Base-by-base conservation (phyloP, 495 filamentous ascomycete species). In the Recurvomyces mirabilis region DNA sequence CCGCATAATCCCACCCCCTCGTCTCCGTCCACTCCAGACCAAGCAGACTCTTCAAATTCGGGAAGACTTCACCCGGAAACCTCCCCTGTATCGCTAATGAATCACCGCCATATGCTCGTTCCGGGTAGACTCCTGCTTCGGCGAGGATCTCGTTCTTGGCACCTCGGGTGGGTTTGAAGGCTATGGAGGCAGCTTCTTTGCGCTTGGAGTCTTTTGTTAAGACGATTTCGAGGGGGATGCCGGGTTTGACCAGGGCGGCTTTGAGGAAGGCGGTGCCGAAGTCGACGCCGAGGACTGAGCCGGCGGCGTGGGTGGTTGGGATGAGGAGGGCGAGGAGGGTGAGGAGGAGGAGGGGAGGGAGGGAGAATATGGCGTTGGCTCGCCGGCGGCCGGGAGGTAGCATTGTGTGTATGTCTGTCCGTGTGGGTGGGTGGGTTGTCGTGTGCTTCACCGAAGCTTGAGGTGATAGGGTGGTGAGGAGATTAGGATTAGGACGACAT, bases 241-340 rank as follows among this genome's bases (percentile, higher is more conserved):
- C 91, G 2, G 93, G 93, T 63, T 99, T 99, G 47, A 99, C 89
- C 22, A 96, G 76, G 2, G 85, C 78, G 13, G 89, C 89, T 72
- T 96, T 99, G 60, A 99, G 80, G 65, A 94, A 95, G 65, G 93
- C 87, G 34, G 93, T 95, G 39, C 91, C 91, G 11, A 99, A 71
- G 66, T 99, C 91, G 51, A 99, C 72, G 28, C 91, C 91, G 15
- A 99, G 68, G 34, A 99, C 87, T 46, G 75, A 73, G 12, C 77
- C 71, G n/a, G 67, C 66, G 24, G 75, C 77, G 57, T 72, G 68
- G 34, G 69, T 57, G 15, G 60, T 62, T 31, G 50, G 64, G n/a
- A 70, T 63, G 44, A 81, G 72, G 36, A 75, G 64, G 45, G 77
- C 59, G 33, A 80, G 58, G 46, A 78, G 69, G 17, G 72, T 54